Evolutionary conservation across 805 yeast genomes (phyloP), one percentile per base, ranked within the genome.

Genomic region (Yarrowia sp.): DNA sequence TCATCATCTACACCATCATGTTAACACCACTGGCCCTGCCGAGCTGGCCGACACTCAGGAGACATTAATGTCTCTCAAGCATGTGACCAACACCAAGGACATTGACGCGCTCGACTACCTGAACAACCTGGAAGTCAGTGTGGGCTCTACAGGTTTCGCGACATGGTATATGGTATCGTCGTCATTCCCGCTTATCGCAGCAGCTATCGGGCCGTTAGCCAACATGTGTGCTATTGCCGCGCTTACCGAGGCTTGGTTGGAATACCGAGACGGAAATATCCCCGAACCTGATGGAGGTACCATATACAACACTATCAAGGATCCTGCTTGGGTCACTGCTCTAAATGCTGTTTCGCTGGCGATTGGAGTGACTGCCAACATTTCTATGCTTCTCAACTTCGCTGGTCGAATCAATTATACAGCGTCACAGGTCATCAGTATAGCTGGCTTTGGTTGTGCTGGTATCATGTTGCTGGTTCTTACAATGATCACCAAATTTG

Each of bases 121-220:
- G 28, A 61, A 61, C 17, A 61, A 61, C 21, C 5, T 66, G 44
- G 46, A 44, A 12, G 58, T 48, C 16, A 46, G 52, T 16, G 67
- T 67, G 14, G 68, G 68, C 24, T 48, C 67, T 24, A 19, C 51
- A 3, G 64, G 65, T 0, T 67, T 66, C 14, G 52, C 67, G 3
- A 35, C 51, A n/a, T 90, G 96, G 95, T 88, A 87, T 68, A 70
- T 81, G 14, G 74, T 87, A 0, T 85, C 92, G 3, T 81, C 88
- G 2, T 85, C 86, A 68, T 81, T 90, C 68, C 97, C 97, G 0
- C 80, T 90, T 26, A 72, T 87, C 8, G 85, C 92, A 0, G 91
- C 93, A 5, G 88, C 93, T 68, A 70, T 86, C 38, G 96, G 95
- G 0, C 96, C 96, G 0, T 70, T 90, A 28, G 86, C 93, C 7